phyloP scores from a whole-genome alignment of 805 yeast species.

The Suhomyces sp. region DNA sequence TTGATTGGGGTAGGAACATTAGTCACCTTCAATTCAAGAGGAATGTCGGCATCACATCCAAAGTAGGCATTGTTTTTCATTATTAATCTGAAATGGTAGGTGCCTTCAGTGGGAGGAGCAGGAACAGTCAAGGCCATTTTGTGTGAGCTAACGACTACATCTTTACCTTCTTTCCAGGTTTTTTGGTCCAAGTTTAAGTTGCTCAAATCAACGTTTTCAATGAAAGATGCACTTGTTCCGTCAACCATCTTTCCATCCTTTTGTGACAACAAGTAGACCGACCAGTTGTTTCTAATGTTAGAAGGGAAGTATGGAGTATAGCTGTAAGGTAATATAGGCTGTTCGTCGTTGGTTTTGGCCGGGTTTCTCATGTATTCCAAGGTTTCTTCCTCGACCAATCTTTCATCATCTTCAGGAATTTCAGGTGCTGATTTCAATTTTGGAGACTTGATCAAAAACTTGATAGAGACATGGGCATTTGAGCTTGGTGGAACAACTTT shows the following conservation, averaged over 20 bases:
- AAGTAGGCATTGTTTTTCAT: slow-evolving; percentile 75
- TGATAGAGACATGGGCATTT: slow-evolving; percentile 68
- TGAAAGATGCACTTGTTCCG: slow-evolving; percentile 46
- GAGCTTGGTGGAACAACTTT: slow-evolving; percentile 59
- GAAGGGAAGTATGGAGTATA: slow-evolving; percentile 77
- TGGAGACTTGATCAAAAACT: slow-evolving; percentile 73
- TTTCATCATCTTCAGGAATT: slow-evolving; percentile 36
- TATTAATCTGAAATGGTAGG: slow-evolving; percentile 63
- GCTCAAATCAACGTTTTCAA: slow-evolving; percentile 50
- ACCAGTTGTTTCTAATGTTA: slow-evolving; percentile 51
- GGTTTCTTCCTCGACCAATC: slow-evolving; percentile 55
- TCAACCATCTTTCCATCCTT: slow-evolving; percentile 80
- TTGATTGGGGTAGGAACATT: slow-evolving; percentile 42
- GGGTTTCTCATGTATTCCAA: slow-evolving; percentile 74
- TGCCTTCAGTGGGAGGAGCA: slow-evolving; percentile 71
- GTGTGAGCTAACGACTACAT: slow-evolving; percentile 61
- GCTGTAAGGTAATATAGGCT: slow-evolving; percentile 66
- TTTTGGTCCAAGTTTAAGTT: slow-evolving; percentile 56
- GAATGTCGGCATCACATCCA: slow-evolving; percentile 75
- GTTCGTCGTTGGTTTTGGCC: slow-evolving; percentile 56
- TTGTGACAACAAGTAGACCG: slow-evolving; percentile 65
- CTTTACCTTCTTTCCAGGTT: slow-evolving; percentile 43
- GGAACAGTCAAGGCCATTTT: slow-evolving; percentile 72
- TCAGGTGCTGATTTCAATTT: slow-evolving; percentile 57
- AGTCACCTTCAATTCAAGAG: slow-evolving; percentile 67